These are phyloP conservation scores for Cadophora malorum DNA, from an alignment of 2,329 filamentous ascomycete species.

Conservation along the genomic window DNA sequence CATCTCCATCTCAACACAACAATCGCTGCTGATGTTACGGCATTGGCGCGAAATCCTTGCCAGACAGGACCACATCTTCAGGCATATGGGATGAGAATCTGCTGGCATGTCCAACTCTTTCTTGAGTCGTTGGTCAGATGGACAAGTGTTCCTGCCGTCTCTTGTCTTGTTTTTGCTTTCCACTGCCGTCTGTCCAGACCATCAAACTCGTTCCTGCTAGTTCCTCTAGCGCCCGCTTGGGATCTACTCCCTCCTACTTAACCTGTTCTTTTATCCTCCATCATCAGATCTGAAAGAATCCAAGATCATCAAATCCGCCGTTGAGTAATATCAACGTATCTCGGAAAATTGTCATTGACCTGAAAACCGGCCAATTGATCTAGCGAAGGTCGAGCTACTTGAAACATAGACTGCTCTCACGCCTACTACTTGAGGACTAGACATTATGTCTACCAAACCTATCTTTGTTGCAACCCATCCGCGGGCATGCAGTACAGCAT, in stretches of 20 bases:
- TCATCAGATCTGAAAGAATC: background rate
- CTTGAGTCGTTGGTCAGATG: background rate
- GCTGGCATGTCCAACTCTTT: background rate
- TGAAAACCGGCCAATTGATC: conserved; percentile 35
- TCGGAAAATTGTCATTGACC: conserved; percentile 28
- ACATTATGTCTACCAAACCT: conserved; percentile 74
- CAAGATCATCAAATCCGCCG: conserved; percentile 15
- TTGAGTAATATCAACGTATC: conserved; percentile 18
- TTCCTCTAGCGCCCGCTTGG: conserved; percentile 12
- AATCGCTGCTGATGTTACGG: conserved; percentile 11
- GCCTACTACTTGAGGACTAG: conserved; percentile 14
- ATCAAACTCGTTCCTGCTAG: conserved; percentile 14
- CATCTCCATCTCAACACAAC: background rate
- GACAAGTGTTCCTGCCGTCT: conserved; percentile 7
- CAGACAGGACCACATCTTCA: background rate
- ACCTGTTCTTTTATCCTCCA: conserved; percentile 4
- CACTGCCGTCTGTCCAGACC: conserved; percentile 6
- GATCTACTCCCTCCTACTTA: conserved; percentile 1
- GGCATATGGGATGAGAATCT: background rate
- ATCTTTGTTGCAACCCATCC: conserved; percentile 96
- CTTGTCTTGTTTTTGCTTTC: background rate
- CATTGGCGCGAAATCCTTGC: background rate
- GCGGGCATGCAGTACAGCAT: conserved; percentile 93
- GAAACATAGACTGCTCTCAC: conserved; percentile 40
- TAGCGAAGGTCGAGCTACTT: conserved; percentile 35